Percentiles rank a stretch among this genome's conserved stretches.
Conservation (phyloP, 2,329 filamentous ascomycete species). For the Microsporum ferrugineum region DNA sequence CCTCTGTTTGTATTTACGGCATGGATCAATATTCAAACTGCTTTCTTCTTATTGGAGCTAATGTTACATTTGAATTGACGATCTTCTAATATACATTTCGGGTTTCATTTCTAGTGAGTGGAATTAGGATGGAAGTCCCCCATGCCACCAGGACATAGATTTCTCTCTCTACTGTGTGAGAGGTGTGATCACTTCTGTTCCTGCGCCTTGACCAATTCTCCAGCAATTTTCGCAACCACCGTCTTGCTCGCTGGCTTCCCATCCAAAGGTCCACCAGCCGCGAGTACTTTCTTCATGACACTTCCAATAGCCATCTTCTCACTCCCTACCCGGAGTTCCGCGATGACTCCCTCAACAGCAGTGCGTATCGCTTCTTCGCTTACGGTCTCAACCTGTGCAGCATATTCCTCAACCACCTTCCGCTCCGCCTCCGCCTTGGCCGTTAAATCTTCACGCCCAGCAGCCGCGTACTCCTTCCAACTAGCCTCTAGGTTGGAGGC, state of each 20-base stretch:
- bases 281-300: slow-evolving; percentile 35
- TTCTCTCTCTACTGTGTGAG: too few relatives aligned
- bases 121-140: not conserved
- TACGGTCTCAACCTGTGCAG: slow-evolving; percentile 32
- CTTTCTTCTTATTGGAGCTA: not conserved
- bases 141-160: not conserved
- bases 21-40: too few relatives aligned
- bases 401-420: slow-evolving; percentile 36
- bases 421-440: slow-evolving; percentile 37
- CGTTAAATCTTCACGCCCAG: slow-evolving; percentile 34
- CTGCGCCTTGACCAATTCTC: slow-evolving; percentile 23
- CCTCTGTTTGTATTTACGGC: too few relatives aligned
- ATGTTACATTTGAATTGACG: not conserved
- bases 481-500: slow-evolving; percentile 29
- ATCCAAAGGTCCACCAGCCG: slow-evolving; percentile 31
- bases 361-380: slow-evolving; percentile 30
- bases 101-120: not conserved
- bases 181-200: not conserved
- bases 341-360: slow-evolving; percentile 27
- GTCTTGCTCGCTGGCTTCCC: slow-evolving; percentile 35
- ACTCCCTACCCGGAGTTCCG: slow-evolving; percentile 25
- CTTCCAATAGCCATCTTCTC: slow-evolving; percentile 28
- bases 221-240: slow-evolving; percentile 32
- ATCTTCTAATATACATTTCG: slow-evolving; percentile 2
- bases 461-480: slow-evolving; percentile 31